phyloP scores from a whole-genome alignment of 2,329 filamentous ascomycete genomes.

The Ilyonectria destructans region DNA sequence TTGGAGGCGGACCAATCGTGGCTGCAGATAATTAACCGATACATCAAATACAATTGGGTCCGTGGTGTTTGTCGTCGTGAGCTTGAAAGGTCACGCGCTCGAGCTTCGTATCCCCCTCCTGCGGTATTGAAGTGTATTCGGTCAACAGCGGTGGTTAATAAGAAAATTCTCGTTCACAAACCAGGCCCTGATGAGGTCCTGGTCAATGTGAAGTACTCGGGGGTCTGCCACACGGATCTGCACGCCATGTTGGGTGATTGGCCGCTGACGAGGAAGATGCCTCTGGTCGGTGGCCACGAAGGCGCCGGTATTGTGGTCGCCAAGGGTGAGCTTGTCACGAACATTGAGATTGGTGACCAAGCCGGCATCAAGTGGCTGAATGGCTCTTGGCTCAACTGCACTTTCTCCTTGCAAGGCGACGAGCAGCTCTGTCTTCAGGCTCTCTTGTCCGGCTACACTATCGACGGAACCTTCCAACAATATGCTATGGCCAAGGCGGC shows the following conservation, averaged over 20 bases:
- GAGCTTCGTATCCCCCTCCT: no score
- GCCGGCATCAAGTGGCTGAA: conserved; percentile 94
- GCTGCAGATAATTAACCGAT: no score
- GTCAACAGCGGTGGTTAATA: conserved; percentile 68
- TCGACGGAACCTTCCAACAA: conserved; percentile 92
- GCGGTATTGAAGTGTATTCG: no score
- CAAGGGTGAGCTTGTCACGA: conserved; percentile 80
- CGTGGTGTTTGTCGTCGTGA: no score
- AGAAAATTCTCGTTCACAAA: conserved; percentile 83
- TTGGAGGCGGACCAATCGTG: no score
- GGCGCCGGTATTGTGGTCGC: conserved; percentile 87
- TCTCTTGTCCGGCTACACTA: conserved; percentile 86
- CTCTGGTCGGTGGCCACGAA: conserved; percentile 84
- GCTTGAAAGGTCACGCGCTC: no score
- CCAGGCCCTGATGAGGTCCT: conserved; percentile 90
- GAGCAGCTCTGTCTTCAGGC: conserved; percentile 84
- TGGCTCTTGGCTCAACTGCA: conserved; percentile 84
- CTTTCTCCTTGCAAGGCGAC: conserved; percentile 84
- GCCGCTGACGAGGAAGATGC: conserved; percentile 83
- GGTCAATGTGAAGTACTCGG: conserved; percentile 89
- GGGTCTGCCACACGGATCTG: conserved; percentile 88
- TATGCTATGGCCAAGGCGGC: conserved; percentile 88
- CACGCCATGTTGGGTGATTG: conserved; percentile 87
- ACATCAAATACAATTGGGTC: no score
- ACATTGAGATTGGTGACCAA: conserved; percentile 84